Base-by-base conservation (phyloP, 2,329 filamentous ascomycete species). In the Ramichloridium luteum region DNA sequence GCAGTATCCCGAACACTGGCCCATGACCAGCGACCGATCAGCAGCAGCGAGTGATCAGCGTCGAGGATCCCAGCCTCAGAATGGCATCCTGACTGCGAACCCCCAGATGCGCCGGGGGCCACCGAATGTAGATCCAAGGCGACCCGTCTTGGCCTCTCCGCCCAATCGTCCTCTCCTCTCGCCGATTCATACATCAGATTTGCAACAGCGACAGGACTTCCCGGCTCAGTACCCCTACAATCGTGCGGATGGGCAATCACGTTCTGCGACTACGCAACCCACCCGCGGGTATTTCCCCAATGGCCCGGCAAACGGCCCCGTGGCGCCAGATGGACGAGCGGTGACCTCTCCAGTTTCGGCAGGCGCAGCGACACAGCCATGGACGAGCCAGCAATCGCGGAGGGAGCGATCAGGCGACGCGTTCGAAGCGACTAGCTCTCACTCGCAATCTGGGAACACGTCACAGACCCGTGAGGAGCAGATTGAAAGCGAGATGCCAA, bases 401-500 rank as follows among this genome's bases (percentile, higher is more conserved):
- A n/a, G n/a, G n/a, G n/a, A n/a, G n/a, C n/a, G n/a, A n/a, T n/a
- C n/a, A n/a, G n/a, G n/a, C n/a, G n/a, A n/a, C n/a, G n/a, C n/a
- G n/a, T n/a, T n/a, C n/a, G n/a, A n/a, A n/a, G n/a, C n/a, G n/a
- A n/a, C n/a, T n/a, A n/a, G n/a, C n/a, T n/a, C n/a, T n/a, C n/a
- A n/a, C n/a, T n/a, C n/a, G n/a, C n/a, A n/a, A n/a, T n/a, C n/a
- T n/a, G n/a, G n/a, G n/a, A n/a, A n/a, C n/a, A n/a, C 32, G 8
- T 43, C 38, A 6, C 43, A 34, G 6, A 45, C 49, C 15, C 50
- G 57, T 26, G 60, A 59, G 22, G 55, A 57, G 30, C 56, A 59
- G 29, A 57, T 61, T 30, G 67, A 72, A 29, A 61, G 63, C 12
- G 71, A 75, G 28, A 75, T 77, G 70, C 73, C 73, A 2, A 68